A percentile compares a stretch with the other conserved stretches of the same genome.
Evolutionary conservation across 805 yeast genomes (phyloP).

Genomic region (Wickerhamomyces canadensis): DNA sequence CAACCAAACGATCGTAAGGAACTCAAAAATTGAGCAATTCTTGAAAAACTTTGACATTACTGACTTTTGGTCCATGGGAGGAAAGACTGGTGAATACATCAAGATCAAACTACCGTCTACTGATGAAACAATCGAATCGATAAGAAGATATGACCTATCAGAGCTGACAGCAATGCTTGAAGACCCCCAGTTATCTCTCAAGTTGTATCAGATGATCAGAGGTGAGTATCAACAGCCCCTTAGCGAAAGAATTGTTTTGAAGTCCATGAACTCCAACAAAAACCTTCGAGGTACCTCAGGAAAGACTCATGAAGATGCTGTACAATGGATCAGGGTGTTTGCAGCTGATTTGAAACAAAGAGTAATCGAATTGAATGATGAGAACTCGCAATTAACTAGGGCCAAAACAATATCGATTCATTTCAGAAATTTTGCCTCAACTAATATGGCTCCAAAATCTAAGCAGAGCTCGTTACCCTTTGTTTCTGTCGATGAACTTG

Average conservation of each 20-base stretch:
- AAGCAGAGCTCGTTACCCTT: constrained; percentile 26
- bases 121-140: constrained; percentile 41
- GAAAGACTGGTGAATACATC: constrained; percentile 69
- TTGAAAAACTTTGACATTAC: constrained; percentile 55
- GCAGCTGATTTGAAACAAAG: constrained; percentile 73
- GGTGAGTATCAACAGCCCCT: constrained; percentile 58
- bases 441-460: no score
- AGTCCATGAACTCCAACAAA: constrained; percentile 87
- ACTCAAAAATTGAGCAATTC: constrained; percentile 43
- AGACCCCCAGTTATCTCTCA: constrained; percentile 42
- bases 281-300: constrained; percentile 62
- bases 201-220: constrained; percentile 54
- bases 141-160: constrained; percentile 41
- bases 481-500: constrained; percentile 16
- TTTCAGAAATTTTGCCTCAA: no score
- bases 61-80: constrained; percentile 90
- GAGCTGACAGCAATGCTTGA: constrained; percentile 38
- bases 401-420: constrained; percentile 44
- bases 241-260: constrained; percentile 52
- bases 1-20: constrained; percentile 70
- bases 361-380: constrained; percentile 72
- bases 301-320: constrained; percentile 45
- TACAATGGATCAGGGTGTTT: constrained; percentile 73
- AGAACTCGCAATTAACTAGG: constrained; percentile 28
- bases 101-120: constrained; percentile 44